A percentile compares a stretch with the other conserved stretches of the same genome.
These are phyloP conservation scores for Cytospora leucostoma DNA, from an alignment of 2,329 filamentous ascomycete genomes.

Conservation along the genomic window DNA sequence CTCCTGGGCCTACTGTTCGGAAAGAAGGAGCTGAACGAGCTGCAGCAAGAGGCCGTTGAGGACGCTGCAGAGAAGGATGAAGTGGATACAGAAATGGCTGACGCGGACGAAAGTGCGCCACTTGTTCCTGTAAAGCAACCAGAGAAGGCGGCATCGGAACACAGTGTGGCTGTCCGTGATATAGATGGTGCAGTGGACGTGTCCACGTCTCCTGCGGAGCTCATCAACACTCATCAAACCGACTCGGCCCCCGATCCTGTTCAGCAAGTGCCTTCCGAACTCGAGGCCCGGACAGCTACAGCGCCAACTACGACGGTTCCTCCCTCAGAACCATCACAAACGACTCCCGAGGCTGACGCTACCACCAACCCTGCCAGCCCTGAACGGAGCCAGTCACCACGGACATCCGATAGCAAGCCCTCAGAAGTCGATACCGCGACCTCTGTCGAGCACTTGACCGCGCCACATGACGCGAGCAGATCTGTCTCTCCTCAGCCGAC, in stretches of 20 bases:
- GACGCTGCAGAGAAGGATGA: constrained; percentile 32
- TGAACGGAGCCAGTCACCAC: constrained; percentile 50
- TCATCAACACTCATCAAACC: constrained; percentile 29
- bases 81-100: constrained; percentile 26
- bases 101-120: constrained; percentile 23
- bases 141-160: background rate
- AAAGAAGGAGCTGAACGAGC: constrained; percentile 57
- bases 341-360: constrained; percentile 46
- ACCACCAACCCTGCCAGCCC: constrained; percentile 46
- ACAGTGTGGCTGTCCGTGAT: background rate
- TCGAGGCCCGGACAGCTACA: constrained; percentile 25
- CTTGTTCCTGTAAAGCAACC: background rate
- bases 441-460: constrained; percentile 40
- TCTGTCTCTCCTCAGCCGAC: constrained; percentile 38
- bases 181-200: background rate
- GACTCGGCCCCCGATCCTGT: background rate
- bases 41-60: constrained; percentile 45
- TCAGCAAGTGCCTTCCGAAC: background rate
- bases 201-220: constrained; percentile 23
- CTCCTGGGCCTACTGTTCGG: constrained; percentile 61
- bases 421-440: constrained; percentile 50
- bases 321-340: constrained; percentile 35
- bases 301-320: constrained; percentile 34
- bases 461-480: constrained; percentile 34
- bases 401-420: constrained; percentile 52